A percentile compares a stretch with the other conserved stretches of the same genome.
Conservation (phyloP, 306 rosid species). For the Malus domestica region DNA sequence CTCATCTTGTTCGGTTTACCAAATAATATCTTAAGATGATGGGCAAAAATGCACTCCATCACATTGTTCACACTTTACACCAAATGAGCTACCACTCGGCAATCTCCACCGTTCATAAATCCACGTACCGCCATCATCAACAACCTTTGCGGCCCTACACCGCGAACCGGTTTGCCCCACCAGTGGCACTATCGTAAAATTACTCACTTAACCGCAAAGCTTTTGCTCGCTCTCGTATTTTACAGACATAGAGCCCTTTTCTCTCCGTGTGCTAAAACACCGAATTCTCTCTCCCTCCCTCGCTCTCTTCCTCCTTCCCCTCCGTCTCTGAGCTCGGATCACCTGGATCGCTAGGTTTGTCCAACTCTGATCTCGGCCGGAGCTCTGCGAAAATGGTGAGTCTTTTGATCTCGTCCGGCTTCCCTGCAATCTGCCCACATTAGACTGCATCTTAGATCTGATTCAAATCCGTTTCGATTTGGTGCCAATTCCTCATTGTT, state of each 20-base stretch:
- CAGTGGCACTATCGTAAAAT: constrained; percentile 59
- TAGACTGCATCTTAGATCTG: constrained; percentile 61
- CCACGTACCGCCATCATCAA: neutral
- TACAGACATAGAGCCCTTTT: neutral
- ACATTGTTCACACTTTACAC: neutral
- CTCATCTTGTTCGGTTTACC: too few species aligned
- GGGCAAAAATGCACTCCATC: neutral
- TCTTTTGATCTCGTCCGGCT: constrained; percentile 21
- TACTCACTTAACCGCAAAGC: constrained; percentile 29
- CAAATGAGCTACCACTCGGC: neutral
- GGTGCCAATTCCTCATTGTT: constrained; percentile 13
- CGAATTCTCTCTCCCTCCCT: neutral
- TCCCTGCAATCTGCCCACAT: constrained; percentile 7
- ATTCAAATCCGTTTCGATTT: constrained; percentile 35
- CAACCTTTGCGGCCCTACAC: neutral
- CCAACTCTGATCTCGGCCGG: constrained; percentile 27
- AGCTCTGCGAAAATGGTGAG: constrained; percentile 75
- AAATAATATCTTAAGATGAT: too few species aligned
- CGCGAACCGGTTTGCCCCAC: neutral
- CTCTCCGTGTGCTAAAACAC: neutral
- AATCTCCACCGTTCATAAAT: constrained; percentile 7
- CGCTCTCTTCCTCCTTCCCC: constrained; percentile 17
- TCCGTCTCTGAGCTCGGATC: constrained; percentile 31
- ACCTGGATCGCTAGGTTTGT: constrained; percentile 30
- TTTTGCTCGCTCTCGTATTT: constrained; percentile 25